phyloP scores from a whole-genome alignment of 306 rosid genomes.

The Potentilla sterilis region DNA sequence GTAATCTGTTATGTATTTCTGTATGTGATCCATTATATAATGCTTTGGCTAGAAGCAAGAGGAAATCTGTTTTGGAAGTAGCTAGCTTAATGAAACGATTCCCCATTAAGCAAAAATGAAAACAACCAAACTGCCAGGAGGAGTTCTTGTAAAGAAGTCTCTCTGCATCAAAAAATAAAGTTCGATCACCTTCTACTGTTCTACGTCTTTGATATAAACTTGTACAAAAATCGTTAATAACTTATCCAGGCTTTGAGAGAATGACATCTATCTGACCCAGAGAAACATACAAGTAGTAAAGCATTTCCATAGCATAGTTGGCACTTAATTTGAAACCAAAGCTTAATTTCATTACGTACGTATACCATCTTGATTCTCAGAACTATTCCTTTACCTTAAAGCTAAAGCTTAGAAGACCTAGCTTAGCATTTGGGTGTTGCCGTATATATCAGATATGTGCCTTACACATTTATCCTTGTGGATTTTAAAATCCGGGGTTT shows the following conservation, averaged over 20 bases:
- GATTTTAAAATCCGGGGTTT: constrained; percentile 8
- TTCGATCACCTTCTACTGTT: background rate
- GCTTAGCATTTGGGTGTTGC: constrained; percentile 24
- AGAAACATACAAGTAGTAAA: constrained; percentile 13
- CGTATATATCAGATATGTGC: background rate
- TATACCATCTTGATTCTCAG: background rate
- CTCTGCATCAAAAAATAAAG: background rate
- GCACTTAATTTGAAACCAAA: background rate
- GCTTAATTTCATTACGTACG: background rate
- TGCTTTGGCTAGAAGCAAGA: background rate
- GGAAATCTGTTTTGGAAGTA: constrained; percentile 1
- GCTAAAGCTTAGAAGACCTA: constrained; percentile 35
- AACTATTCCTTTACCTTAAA: constrained; percentile 41
- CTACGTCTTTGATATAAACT: background rate
- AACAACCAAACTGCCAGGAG: background rate
- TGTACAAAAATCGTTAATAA: background rate
- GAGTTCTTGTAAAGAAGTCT: constrained; percentile 6
- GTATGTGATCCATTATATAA: background rate
- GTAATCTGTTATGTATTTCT: background rate
- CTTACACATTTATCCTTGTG: constrained; percentile 12
- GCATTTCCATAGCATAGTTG: constrained; percentile 8
- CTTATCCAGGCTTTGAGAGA: constrained; percentile 7
- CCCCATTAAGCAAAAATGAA: background rate
- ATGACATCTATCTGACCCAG: constrained; percentile 36
- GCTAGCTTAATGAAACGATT: constrained; percentile 12